Conservation (phyloP, 352 stramenopile genomes). For the Lagenidium giganteum region DNA sequence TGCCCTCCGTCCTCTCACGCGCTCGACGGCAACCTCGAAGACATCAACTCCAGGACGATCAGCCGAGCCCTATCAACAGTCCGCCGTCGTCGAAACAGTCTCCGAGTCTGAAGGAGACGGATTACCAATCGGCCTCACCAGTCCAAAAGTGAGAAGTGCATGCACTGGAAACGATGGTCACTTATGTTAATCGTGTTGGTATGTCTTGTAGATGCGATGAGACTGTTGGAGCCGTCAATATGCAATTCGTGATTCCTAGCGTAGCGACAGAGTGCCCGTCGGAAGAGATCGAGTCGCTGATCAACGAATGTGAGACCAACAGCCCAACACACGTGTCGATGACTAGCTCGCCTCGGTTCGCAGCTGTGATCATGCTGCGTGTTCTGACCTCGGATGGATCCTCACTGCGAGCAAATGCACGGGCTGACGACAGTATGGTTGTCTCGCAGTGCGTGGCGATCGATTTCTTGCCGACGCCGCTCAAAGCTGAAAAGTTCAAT, state of each 20-base stretch:
- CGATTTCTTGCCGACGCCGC: conserved; percentile 53
- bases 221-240: not conserved
- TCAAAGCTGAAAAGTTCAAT: conserved; percentile 17
- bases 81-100: too few relatives aligned
- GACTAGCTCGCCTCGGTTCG: conserved; percentile 2
- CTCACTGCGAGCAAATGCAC: not conserved
- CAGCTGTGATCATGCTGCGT: conserved; percentile 14
- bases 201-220: conserved; percentile 4
- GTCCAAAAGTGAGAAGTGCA: too few relatives aligned
- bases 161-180: too few relatives aligned
- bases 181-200: too few relatives aligned
- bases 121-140: too few relatives aligned
- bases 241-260: too few relatives aligned
- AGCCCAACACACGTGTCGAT: not conserved
- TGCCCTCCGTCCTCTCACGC: conserved; percentile 7
- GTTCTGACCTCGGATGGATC: not conserved
- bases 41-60: conserved; percentile 14
- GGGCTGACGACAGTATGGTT: conserved; percentile 13
- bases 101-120: too few relatives aligned
- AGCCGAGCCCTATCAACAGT: too few relatives aligned
- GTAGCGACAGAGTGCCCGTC: not conserved
- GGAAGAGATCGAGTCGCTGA: conserved; percentile 13
- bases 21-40: conserved; percentile 12
- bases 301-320: conserved; percentile 12
- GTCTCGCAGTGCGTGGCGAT: conserved; percentile 45